Evolutionary conservation across 345 rosid genomes (phyloP).

Genomic region (Populus alba): DNA sequence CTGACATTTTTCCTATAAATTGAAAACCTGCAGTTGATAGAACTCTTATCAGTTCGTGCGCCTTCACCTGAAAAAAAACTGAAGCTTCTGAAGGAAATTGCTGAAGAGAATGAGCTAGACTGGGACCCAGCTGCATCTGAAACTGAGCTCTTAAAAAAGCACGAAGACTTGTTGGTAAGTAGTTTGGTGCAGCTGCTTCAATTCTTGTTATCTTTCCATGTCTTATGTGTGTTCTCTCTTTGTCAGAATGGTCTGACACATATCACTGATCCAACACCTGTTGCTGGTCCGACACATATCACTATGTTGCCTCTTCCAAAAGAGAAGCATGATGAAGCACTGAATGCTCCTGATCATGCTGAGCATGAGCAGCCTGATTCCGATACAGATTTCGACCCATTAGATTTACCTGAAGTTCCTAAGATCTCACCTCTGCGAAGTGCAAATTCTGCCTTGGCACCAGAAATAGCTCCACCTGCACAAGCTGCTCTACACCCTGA

Average conservation of each 20-base stretch:
- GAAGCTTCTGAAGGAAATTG: slow-evolving; percentile 91
- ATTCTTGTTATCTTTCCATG: slow-evolving; percentile 16
- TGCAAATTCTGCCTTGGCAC: slow-evolving; percentile 36
- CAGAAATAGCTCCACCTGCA: slow-evolving; percentile 26
- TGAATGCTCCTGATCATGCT: slow-evolving; percentile 28
- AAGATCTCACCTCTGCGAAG: slow-evolving; percentile 42
- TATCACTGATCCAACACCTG: slow-evolving; percentile 62
- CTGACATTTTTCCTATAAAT: slow-evolving; percentile 12
- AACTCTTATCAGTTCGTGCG: slow-evolving; percentile 81
- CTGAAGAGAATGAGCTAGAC: slow-evolving; percentile 85
- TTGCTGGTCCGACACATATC: slow-evolving; percentile 56
- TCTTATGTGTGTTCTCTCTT: slow-evolving; percentile 18
- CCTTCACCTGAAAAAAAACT: slow-evolving; percentile 72
- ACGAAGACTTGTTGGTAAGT: slow-evolving; percentile 87
- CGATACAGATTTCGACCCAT: slow-evolving; percentile 46
- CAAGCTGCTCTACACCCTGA: slow-evolving; percentile 21
- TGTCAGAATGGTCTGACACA: slow-evolving; percentile 75
- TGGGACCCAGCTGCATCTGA: slow-evolving; percentile 94
- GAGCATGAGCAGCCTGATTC: slow-evolving; percentile 47
- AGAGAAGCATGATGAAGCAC: slow-evolving; percentile 58
- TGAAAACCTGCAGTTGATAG: slow-evolving; percentile 61
- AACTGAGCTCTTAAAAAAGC: slow-evolving; percentile 72
- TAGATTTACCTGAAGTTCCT: slow-evolving; percentile 84
- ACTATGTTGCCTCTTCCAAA: slow-evolving; percentile 68
- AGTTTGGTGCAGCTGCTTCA: not conserved